Percentiles rank a stretch among this genome's conserved stretches.
Evolutionary conservation across 768 basidiomycete species (phyloP).

Genomic region (Hysterangium stoloniferum): DNA sequence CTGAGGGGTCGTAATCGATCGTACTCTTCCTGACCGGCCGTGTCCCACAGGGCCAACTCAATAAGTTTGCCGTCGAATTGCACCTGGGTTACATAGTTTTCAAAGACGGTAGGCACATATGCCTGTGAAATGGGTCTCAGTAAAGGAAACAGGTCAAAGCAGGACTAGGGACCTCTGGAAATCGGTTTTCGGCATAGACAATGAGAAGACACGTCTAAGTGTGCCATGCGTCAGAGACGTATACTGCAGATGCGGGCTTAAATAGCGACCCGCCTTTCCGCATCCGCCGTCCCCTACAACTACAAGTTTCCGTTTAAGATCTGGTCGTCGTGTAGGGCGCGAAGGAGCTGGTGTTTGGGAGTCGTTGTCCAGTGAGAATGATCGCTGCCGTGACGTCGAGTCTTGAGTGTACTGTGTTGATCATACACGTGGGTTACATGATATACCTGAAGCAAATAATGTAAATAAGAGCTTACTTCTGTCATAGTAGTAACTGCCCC

Average conservation of each 20-base stretch:
- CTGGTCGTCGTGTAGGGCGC: conserved; percentile 40
- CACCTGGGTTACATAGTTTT: conserved; percentile 88
- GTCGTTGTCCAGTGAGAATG: not conserved
- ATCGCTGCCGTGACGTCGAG: not conserved
- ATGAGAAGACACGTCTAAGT: conserved; percentile 88
- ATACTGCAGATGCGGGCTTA: not conserved
- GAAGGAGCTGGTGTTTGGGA: not conserved
- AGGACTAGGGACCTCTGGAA: conserved; percentile 71
- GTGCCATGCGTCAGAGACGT: not conserved
- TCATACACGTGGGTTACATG: too few relatives aligned
- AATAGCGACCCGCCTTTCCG: conserved; percentile 17
- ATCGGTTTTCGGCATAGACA: conserved; percentile 93
- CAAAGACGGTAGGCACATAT: conserved; percentile 90
- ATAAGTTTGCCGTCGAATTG: conserved; percentile 82
- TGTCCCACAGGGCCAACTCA: conserved; percentile 98
- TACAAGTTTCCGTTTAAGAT: conserved; percentile 80
- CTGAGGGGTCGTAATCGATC: conserved; percentile 80
- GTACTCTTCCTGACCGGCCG: conserved; percentile 96
- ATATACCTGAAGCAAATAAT: too few relatives aligned
- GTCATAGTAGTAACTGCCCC: too few relatives aligned
- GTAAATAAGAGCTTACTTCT: too few relatives aligned
- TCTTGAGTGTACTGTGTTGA: conserved; percentile 3
- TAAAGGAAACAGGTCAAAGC: conserved; percentile 3
- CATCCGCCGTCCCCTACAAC: conserved; percentile 80
- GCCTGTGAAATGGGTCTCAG: conserved; percentile 39